Percentiles rank a stretch among this genome's conserved stretches.
Evolutionary conservation across 257 asterid species (phyloP).

Genomic region (Anisodus acutangulus): DNA sequence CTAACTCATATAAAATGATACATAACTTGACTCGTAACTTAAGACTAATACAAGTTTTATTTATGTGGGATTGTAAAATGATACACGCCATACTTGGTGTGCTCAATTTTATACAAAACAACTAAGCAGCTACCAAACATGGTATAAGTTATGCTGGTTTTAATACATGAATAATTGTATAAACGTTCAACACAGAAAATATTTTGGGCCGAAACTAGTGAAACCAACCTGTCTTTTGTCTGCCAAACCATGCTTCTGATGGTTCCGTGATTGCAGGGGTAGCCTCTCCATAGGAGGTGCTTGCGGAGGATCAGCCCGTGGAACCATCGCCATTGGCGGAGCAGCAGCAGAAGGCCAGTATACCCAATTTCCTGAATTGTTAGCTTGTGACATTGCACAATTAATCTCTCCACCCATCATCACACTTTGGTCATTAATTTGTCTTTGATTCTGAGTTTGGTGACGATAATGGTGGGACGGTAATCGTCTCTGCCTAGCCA

Average conservation of each 20-base stretch:
- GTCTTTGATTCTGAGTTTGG: neutral
- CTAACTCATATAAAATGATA: too few species aligned
- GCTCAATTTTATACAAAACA: too few species aligned
- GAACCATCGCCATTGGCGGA: neutral
- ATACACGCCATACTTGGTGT: too few species aligned
- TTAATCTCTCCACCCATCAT: constrained; percentile 27
- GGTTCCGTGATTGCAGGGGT: constrained; percentile 39
- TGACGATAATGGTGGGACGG: constrained; percentile 54
- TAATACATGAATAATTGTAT: too few species aligned
- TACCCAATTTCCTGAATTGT: constrained; percentile 46
- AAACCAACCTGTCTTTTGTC: constrained; percentile 44
- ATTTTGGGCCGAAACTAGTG: neutral
- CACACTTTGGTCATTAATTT: neutral
- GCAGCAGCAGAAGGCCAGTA: constrained; percentile 52
- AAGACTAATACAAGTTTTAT: too few species aligned
- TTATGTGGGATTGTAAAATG: too few species aligned
- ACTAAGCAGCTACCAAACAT: too few species aligned
- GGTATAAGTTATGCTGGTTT: too few species aligned
- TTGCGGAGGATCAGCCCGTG: constrained; percentile 34
- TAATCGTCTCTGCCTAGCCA: constrained; percentile 76
- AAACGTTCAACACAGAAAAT: neutral
- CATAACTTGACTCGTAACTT: too few species aligned
- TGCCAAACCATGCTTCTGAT: constrained; percentile 38
- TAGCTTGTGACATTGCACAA: constrained; percentile 27
- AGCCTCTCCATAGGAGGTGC: constrained; percentile 31